Base-by-base conservation (phyloP, 768 basidiomycete genomes). In the Podaxis sp. region DNA sequence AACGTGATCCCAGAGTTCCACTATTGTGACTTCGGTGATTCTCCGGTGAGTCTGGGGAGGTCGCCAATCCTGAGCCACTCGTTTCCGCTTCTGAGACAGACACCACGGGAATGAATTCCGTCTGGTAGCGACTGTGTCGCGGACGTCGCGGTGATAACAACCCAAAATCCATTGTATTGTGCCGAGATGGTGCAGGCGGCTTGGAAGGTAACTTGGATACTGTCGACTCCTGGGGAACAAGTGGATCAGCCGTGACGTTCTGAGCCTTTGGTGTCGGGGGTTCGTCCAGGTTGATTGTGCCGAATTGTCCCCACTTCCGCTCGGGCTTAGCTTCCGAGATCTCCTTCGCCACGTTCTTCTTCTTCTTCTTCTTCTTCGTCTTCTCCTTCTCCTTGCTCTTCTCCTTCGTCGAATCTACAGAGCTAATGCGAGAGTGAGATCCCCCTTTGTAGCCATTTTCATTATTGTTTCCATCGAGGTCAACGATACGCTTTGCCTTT, bases 401-500 rank as follows among this genome's bases (percentile, higher is more conserved):
- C 40, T 60, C 65, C 14, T 62, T 42, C 18, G 59, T 59, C 18
- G 70, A 70, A 13, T 69, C 70, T 28, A 72, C 71, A 3, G 78
- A 79, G 16, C 64, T 68, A 10, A 68, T 64, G 52, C 72, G 71
- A n/a, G 69, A 70, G 63, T 77, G 77, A 11, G 66, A 62, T 2
- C 63, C 58, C 27, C 66, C 68, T 28, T 63, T 63, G 10, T 69
- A 65, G 57, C 67, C 68, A 13, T 65, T 66, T 36, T 79, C 77
- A 62, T 75, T 79, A 32, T 71, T 68, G 25, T 76, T 78, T n/a
- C 74, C 82, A 65, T 88, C 85, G 57, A 94, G 75, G 64, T 92
- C 85, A 21, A 95, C 93, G 57, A 95, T 88, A 14, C 93, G 86
- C 67, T 87, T 90, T 54, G 76, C 73, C 71, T 83, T 89, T 73